Conservation (phyloP, 2,329 filamentous ascomycete genomes). For the Pezicula rhizophila region DNA sequence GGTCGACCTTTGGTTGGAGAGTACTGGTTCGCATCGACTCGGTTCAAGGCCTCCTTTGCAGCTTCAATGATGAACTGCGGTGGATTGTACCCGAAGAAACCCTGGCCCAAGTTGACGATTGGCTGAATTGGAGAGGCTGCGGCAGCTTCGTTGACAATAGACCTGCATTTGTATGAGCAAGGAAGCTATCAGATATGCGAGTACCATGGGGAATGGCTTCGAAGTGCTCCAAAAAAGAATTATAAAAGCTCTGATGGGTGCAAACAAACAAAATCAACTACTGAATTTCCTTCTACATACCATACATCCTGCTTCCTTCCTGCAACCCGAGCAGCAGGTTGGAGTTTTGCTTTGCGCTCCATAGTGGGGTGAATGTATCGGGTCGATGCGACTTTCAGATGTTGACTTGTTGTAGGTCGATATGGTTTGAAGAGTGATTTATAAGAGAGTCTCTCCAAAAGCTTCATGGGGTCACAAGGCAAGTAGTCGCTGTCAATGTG, state of each 20-base stretch:
- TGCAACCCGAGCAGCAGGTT: constrained; percentile 47
- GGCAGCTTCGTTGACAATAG: constrained; percentile 61
- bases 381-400: constrained; percentile 4
- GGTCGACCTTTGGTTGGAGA: constrained; percentile 91
- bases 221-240: not conserved
- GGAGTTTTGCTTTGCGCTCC: constrained; percentile 30
- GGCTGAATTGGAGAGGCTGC: constrained; percentile 56
- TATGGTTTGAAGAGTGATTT: not conserved
- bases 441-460: too few species aligned
- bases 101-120: constrained; percentile 60
- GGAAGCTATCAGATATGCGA: not conserved
- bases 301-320: constrained; percentile 53
- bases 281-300: constrained; percentile 28
- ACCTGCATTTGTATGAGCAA: constrained; percentile 34
- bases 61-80: constrained; percentile 86
- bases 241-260: not conserved
- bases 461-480: too few species aligned
- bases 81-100: constrained; percentile 90
- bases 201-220: too few species aligned
- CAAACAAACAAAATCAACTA: not conserved
- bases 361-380: constrained; percentile 22
- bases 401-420: constrained; percentile 2
- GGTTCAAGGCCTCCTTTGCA: constrained; percentile 81
- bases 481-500: too few species aligned
- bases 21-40: constrained; percentile 98